Percentiles rank a stretch among this genome's conserved stretches.
Conservation (phyloP, 139 green algal genomes). For the Picochlorum sp. region DNA sequence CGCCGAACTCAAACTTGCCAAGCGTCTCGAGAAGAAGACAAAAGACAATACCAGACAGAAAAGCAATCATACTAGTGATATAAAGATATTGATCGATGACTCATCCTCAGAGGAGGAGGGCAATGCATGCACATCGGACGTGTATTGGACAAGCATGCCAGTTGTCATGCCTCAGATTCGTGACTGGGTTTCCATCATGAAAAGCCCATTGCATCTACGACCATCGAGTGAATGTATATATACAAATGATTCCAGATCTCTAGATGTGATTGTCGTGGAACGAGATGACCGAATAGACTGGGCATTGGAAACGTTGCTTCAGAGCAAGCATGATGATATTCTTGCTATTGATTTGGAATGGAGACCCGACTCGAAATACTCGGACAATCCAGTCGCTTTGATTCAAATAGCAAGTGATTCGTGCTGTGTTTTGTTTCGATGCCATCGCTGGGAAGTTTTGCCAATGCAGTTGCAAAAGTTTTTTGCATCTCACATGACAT, state of each 20-base stretch:
- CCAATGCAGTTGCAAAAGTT: slow-evolving; percentile 16
- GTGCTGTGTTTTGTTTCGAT: slow-evolving; percentile 20
- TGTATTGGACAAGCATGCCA: too few species aligned
- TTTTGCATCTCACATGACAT: slow-evolving; percentile 18
- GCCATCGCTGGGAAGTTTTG: slow-evolving; percentile 3
- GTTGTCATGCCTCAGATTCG: too few species aligned
- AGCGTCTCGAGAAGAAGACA: slow-evolving; percentile 8
- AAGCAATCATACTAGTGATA: too few species aligned
- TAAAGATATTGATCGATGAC: too few species aligned
- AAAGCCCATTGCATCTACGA: too few species aligned
- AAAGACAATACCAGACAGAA: not conserved
- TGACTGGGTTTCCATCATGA: too few species aligned
- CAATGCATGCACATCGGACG: too few species aligned
- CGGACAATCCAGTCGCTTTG: slow-evolving; percentile 17
- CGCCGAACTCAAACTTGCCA: slow-evolving; percentile 1
- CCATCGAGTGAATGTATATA: too few species aligned
- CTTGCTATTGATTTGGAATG: slow-evolving; percentile 34
- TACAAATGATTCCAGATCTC: too few species aligned
- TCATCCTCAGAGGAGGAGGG: too few species aligned
- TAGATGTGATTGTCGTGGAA: slow-evolving; percentile 9
- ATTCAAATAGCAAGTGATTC: slow-evolving; percentile 24
- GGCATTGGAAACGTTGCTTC: slow-evolving; percentile 17
- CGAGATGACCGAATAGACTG: not conserved
- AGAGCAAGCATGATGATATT: slow-evolving; percentile 22
- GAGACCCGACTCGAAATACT: slow-evolving; percentile 17